Evolutionary conservation across 2,329 filamentous ascomycete genomes (phyloP), one percentile per base, ranked within the genome.

Genomic region (Exophiala sp.): DNA sequence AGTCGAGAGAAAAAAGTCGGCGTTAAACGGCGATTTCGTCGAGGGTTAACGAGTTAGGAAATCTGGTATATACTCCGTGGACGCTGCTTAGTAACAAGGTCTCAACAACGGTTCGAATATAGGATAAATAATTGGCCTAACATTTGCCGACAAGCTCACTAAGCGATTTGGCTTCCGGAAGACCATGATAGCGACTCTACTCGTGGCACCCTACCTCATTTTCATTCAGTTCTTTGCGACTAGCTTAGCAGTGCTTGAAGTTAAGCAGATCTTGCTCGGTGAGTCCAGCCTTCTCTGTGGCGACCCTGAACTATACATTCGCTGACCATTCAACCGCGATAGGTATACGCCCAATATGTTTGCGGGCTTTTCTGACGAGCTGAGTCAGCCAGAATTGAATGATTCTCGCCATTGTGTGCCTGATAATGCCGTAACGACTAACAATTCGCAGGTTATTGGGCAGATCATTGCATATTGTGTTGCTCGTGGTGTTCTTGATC

Each of bases 211-310:
- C 6, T 69, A 62, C n/a, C 75, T 77, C 58, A 73, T 79, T 62
- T 79, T 78, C 58, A 66, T 79, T 53, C 68, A 70, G 33, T 78
- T 79, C 68, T 79, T 79, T 49, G 74, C 77, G 0, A 69, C 70
- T 6, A 74, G 67, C 29, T 68, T 75, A 6, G 64, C 71, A 21
- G 67, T 74, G 8, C 65, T 78, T 24, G 64, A 78, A 1, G 68
- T 73, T 3, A 76, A 75, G 4, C 69, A 78, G 50, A 68, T 80
- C 55, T 63, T 81, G 6, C 62, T 61, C 5, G 47, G 50, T 53
- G 33, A 24, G 24, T 35, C 16, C 16, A 18, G 16, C 16, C 16
- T 18, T 18, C 16, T 18, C 16, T 18, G 16, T 18, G 16, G 3
- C 16, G 16, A 18, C 16, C 16, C 16, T 18, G 16, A 18, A 18